Conservation (phyloP, 306 rosid genomes). For the Canavalia gladiata region DNA sequence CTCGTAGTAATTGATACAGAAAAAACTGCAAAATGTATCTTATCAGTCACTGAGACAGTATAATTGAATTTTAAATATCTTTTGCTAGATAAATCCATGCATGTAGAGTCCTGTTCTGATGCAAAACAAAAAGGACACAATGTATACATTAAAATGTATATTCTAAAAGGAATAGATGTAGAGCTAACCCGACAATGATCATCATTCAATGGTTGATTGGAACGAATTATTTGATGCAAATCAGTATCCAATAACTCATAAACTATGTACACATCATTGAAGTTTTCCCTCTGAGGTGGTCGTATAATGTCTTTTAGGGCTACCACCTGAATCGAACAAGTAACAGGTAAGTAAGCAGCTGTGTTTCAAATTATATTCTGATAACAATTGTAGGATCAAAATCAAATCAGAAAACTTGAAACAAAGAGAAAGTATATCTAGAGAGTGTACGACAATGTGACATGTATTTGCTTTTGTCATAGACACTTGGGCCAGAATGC, state of each 20-base stretch:
- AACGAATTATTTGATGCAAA: constrained; percentile 88
- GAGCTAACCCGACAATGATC: constrained; percentile 96
- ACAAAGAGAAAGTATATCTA: constrained; percentile 1
- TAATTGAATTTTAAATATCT: constrained; percentile 29
- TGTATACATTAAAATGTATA: constrained; percentile 38
- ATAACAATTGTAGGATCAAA: neutral
- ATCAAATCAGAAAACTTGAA: constrained; percentile 30
- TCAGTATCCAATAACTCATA: constrained; percentile 95
- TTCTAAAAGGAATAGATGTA: constrained; percentile 33
- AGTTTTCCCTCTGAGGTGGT: constrained; percentile 82
- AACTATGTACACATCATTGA: constrained; percentile 92
- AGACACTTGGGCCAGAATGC: neutral
- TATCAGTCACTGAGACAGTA: constrained; percentile 56
- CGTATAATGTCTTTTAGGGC: constrained; percentile 83
- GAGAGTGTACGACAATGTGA: neutral
- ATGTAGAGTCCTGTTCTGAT: neutral
- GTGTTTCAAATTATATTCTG: neutral
- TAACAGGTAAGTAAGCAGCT: constrained; percentile 39
- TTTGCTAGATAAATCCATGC: constrained; percentile 17
- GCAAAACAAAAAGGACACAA: neutral
- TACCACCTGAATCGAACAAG: constrained; percentile 70
- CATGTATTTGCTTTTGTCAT: neutral
- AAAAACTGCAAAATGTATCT: constrained; percentile 83
- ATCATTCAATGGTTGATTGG: constrained; percentile 80
- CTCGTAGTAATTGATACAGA: constrained; percentile 92